Percentiles rank a stretch among this genome's conserved stretches.
These are phyloP conservation scores for Epithemia pelagica DNA, from an alignment of 108 stramenopile genomes.

Conservation along the genomic window DNA sequence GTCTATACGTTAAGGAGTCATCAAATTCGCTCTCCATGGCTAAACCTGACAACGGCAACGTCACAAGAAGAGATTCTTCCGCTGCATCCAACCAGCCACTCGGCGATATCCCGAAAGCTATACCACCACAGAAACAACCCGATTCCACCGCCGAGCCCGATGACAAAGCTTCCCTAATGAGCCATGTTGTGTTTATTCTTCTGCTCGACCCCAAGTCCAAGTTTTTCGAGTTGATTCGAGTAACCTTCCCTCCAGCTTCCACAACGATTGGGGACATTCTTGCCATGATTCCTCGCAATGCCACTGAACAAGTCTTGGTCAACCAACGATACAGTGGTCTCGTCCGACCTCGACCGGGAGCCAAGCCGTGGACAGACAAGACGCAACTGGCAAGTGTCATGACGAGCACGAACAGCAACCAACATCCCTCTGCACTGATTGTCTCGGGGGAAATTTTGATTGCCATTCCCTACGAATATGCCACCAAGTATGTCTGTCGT, in stretches of 20 bases:
- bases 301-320: slow-evolving; percentile 41
- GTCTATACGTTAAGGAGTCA: background rate
- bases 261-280: slow-evolving; percentile 50
- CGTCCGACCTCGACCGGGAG: slow-evolving; percentile 32
- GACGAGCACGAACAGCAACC: background rate
- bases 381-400: slow-evolving; percentile 21
- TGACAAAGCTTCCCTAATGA: background rate
- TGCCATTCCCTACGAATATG: slow-evolving; percentile 45
- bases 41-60: too few species aligned
- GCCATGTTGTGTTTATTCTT: slow-evolving; percentile 32
- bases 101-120: too few species aligned
- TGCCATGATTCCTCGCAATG: slow-evolving; percentile 42
- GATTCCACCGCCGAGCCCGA: too few species aligned
- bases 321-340: slow-evolving; percentile 42
- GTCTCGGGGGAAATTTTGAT: slow-evolving; percentile 47
- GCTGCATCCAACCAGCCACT: too few species aligned
- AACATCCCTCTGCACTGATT: slow-evolving; percentile 26
- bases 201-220: slow-evolving; percentile 38
- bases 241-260: slow-evolving; percentile 29
- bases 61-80: too few species aligned
- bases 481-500: slow-evolving; percentile 16
- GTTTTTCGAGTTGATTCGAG: slow-evolving; percentile 51
- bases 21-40: too few species aligned
- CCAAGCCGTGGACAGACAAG: slow-evolving; percentile 26
- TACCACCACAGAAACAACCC: too few species aligned